Evolutionary conservation across 164 flowering plant genomes (phyloP).

Genomic region (Akebia trifoliata): DNA sequence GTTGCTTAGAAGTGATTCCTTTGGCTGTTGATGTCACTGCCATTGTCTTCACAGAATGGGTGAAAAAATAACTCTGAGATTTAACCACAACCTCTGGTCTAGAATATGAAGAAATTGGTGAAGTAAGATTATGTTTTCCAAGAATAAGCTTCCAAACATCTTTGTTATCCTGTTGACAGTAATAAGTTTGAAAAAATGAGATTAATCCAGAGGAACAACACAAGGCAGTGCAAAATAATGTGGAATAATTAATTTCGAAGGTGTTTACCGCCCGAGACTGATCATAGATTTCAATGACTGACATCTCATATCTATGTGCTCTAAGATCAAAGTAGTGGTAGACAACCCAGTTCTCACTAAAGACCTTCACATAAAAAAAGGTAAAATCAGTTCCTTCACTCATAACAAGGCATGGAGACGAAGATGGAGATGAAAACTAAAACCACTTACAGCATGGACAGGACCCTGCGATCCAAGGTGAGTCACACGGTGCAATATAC

Average conservation of each 20-base stretch:
- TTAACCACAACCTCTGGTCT: slow-evolving; percentile 79
- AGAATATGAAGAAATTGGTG: slow-evolving; percentile 82
- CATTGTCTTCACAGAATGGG: slow-evolving; percentile 84
- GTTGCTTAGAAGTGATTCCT: slow-evolving; percentile 96
- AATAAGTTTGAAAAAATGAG: slow-evolving; percentile 4
- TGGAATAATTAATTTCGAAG: slow-evolving; percentile 5
- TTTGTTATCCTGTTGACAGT: slow-evolving; percentile 67
- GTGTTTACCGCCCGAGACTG: slow-evolving; percentile 89
- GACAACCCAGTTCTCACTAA: slow-evolving; percentile 98
- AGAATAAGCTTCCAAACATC: slow-evolving; percentile 83
- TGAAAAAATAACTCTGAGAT: slow-evolving; percentile 84
- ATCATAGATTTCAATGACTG: slow-evolving; percentile 93
- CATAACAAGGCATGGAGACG: neutral
- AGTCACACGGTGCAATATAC: slow-evolving; percentile 32
- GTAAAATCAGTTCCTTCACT: neutral
- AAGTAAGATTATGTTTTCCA: slow-evolving; percentile 92
- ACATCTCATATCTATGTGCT: slow-evolving; percentile 97
- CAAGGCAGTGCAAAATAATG: slow-evolving; percentile 4
- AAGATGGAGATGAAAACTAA: neutral
- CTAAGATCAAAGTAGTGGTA: slow-evolving; percentile 98
- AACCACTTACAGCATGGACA: slow-evolving; percentile 79
- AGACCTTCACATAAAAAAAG: slow-evolving; percentile 46
- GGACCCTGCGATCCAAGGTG: slow-evolving; percentile 66
- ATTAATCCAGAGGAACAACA: neutral
- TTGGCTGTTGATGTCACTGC: slow-evolving; percentile 84